A percentile compares a stretch with the other conserved stretches of the same genome.
Conservation (phyloP, 176 grass and related monocot species). For the Chloris gayana region DNA sequence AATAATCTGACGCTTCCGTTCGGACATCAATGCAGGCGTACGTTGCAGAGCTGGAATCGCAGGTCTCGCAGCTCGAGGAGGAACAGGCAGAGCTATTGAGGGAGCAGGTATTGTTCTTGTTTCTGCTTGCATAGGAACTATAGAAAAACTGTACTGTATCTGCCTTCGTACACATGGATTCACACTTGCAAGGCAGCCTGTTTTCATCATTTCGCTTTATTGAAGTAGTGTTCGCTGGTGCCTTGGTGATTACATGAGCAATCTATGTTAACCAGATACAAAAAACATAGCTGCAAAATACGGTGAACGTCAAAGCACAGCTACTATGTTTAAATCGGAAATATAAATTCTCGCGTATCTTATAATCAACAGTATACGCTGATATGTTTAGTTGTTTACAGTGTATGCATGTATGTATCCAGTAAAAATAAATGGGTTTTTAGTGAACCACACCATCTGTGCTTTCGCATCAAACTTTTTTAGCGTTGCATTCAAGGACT, state of each 20-base stretch:
- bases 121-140: not conserved
- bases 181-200: no score
- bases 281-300: not conserved
- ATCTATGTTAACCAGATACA: not conserved
- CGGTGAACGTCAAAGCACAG: not conserved
- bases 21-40: slow-evolving; percentile 63
- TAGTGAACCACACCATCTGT: not conserved
- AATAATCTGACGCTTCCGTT: not conserved
- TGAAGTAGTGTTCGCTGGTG: not conserved
- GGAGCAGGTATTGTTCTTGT: slow-evolving; percentile 55
- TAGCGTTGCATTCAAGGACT: not conserved
- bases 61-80: slow-evolving; percentile 84
- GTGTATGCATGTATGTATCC: not conserved
- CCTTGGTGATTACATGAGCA: not conserved
- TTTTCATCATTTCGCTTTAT: not conserved
- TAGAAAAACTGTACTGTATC: not conserved
- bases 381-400: not conserved
- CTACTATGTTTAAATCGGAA: no score
- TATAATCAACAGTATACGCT: no score
- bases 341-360: not conserved
- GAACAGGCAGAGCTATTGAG: slow-evolving; percentile 69
- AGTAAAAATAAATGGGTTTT: not conserved
- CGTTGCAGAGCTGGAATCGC: slow-evolving; percentile 80
- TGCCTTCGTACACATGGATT: no score
- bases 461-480: not conserved